A percentile compares a stretch with the other conserved stretches of the same genome.
Conservation (phyloP, 1,139 yeast species). For the Kodamaea plutei region DNA sequence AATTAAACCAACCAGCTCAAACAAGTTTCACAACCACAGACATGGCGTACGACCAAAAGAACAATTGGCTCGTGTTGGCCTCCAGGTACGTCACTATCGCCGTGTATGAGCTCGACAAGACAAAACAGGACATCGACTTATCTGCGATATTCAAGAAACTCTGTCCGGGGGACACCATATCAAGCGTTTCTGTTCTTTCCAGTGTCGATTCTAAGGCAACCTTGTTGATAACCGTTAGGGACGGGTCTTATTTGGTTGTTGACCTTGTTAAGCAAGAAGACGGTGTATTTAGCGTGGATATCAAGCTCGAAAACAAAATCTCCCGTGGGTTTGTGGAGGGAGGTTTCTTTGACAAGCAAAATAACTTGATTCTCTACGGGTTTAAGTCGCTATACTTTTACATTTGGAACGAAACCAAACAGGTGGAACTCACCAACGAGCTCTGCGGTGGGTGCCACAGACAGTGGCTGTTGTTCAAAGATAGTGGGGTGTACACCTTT, state of each 20-base stretch:
- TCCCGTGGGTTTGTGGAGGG: constrained; percentile 83
- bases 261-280: constrained; percentile 17
- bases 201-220: constrained; percentile 13
- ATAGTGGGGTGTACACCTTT: constrained; percentile 22
- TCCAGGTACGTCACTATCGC: constrained; percentile 69
- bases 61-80: constrained; percentile 53
- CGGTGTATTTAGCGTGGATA: constrained; percentile 17
- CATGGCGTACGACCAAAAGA: constrained; percentile 36
- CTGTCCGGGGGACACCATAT: constrained; percentile 71
- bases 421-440: constrained; percentile 64
- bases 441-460: constrained; percentile 94
- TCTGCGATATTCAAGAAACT: constrained; percentile 46
- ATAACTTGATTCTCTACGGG: constrained; percentile 67
- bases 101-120: constrained; percentile 40
- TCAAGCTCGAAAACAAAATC: constrained; percentile 58
- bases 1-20: constrained; percentile 35
- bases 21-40: constrained; percentile 59
- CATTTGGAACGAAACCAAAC: constrained; percentile 78
- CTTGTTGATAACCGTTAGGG: constrained; percentile 53
- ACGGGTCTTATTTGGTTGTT: constrained; percentile 52
- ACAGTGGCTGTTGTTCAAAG: constrained; percentile 56
- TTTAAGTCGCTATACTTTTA: constrained; percentile 78
- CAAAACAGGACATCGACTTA: constrained; percentile 17
- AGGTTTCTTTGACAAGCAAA: constrained; percentile 36
- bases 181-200: constrained; percentile 46